Evolutionary conservation across 805 yeast species (phyloP).

Genomic region (Candida ipomoeae): DNA sequence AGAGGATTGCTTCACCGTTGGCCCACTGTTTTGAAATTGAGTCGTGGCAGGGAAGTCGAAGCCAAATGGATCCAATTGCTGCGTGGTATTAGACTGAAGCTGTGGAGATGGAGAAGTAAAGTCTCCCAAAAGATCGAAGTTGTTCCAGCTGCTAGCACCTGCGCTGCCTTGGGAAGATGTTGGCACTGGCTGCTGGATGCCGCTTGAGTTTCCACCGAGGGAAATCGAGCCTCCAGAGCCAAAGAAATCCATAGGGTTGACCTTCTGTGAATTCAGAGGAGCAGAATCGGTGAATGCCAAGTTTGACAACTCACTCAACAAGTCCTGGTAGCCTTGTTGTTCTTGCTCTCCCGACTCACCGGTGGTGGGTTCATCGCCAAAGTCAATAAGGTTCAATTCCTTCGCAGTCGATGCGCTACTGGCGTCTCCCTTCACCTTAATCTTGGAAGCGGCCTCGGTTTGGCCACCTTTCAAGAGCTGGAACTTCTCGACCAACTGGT

Average conservation of each 20-base stretch:
- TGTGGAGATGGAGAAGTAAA: constrained; percentile 42
- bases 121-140: constrained; percentile 31
- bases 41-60: constrained; percentile 37
- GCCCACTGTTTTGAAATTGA: constrained; percentile 23
- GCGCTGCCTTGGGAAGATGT: background rate
- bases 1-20: constrained; percentile 7
- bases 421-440: constrained; percentile 27
- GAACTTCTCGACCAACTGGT: constrained; percentile 63
- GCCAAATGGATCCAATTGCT: constrained; percentile 38
- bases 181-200: constrained; percentile 21
- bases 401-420: constrained; percentile 23
- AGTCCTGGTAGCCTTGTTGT: constrained; percentile 54
- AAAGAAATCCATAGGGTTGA: constrained; percentile 33
- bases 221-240: constrained; percentile 54
- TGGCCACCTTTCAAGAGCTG: constrained; percentile 64
- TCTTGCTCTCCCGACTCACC: constrained; percentile 24
- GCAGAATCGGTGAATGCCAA: constrained; percentile 49
- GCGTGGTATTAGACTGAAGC: constrained; percentile 26
- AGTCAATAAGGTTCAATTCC: constrained; percentile 40
- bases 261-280: constrained; percentile 13
- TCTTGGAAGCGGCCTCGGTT: constrained; percentile 48
- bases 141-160: constrained; percentile 3
- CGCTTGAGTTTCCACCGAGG: constrained; percentile 23
- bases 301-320: constrained; percentile 66
- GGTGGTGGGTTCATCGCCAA: constrained; percentile 39